Evolutionary conservation across 306 rosid species (phyloP), one percentile per base, ranked within the genome.

Genomic region (Senna tora): DNA sequence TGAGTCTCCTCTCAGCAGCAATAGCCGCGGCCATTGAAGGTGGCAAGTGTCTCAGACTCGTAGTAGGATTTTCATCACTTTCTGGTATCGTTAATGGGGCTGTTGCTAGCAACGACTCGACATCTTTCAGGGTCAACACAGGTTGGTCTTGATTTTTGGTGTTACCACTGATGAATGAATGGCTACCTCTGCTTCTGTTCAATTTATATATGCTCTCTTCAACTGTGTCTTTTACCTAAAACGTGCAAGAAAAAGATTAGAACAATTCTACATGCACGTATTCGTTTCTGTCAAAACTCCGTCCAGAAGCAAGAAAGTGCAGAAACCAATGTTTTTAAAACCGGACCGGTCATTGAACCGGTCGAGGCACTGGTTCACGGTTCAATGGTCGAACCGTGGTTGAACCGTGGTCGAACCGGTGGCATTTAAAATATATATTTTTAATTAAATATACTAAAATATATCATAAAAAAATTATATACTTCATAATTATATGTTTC

Each of bases 131-230:
- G 30, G 98, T 94, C 77, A 91, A 67, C 39, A 87, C 81, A 11
- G 96, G 85, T 74, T 89, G 90, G 77, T 91, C 96, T 83, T 89
- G 89, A 54, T 89, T 94, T 80, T 91, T 94, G 8, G 81, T 83
- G 83, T 91, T 94, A 47, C 96, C 97, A 71, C 87, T 85, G 47
- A 89, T 91, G 77, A 91, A 89, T 25, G 87, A 71, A 49, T 81
- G 81, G 43, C 57, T 79, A 75, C 78, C 83, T 80, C 91, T 83
- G 87, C 95, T 85, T 82, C 87, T 83, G 77, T 87, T 94, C 79
- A 94, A 75, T 65, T 89, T 91, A 67, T 89, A 81, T 77, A 94
- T 78, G 72, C 98, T 91, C 83, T 86, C 98, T 77, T 94, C 98
- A 67, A 94, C 97, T 0, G 97, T 86, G 75, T 72, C 89, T 80